phyloP scores from a whole-genome alignment of 768 basidiomycete species.

The Calocybe gangraenosa region DNA sequence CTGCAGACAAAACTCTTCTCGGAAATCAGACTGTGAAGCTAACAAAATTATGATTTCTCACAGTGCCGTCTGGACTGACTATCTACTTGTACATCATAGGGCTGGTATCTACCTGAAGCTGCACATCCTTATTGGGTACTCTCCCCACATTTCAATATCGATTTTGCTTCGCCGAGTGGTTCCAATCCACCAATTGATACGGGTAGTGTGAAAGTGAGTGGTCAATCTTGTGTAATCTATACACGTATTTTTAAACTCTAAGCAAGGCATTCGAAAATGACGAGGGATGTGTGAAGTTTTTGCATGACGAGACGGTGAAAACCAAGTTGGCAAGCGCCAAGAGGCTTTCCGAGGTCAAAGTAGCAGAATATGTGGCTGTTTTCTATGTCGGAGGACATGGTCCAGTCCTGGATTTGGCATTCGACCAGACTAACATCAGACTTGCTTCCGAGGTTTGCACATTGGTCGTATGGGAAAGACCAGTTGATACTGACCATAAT shows the following conservation, averaged over 20 bases:
- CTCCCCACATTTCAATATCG: conserved; percentile 44
- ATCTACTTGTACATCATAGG: conserved; percentile 30
- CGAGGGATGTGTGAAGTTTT: conserved; percentile 52
- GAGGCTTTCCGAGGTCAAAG: conserved; percentile 55
- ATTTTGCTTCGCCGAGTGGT: conserved; percentile 58
- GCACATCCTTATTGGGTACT: conserved; percentile 69
- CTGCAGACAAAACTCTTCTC: conserved; percentile 51
- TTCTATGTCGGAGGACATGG: conserved; percentile 83
- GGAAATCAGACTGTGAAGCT: conserved; percentile 49
- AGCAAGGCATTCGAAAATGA: conserved; percentile 48
- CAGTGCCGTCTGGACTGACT: not conserved
- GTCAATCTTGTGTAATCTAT: not conserved
- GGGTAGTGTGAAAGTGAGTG: conserved; percentile 43
- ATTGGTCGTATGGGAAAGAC: not conserved
- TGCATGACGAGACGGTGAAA: conserved; percentile 49
- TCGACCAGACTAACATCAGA: conserved; percentile 50
- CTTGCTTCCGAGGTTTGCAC: conserved; percentile 50
- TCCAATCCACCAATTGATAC: conserved; percentile 71
- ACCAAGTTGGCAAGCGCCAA: conserved; percentile 52
- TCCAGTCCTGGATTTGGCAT: conserved; percentile 67
- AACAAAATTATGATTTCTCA: conserved; percentile 15
- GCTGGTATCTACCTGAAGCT: conserved; percentile 77
- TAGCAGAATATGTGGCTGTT: conserved; percentile 63
- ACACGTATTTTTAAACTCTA: not conserved
- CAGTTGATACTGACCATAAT: not conserved